phyloP scores from a whole-genome alignment of 2,329 filamentous ascomycete genomes.

The Fusarium goolgardi region DNA sequence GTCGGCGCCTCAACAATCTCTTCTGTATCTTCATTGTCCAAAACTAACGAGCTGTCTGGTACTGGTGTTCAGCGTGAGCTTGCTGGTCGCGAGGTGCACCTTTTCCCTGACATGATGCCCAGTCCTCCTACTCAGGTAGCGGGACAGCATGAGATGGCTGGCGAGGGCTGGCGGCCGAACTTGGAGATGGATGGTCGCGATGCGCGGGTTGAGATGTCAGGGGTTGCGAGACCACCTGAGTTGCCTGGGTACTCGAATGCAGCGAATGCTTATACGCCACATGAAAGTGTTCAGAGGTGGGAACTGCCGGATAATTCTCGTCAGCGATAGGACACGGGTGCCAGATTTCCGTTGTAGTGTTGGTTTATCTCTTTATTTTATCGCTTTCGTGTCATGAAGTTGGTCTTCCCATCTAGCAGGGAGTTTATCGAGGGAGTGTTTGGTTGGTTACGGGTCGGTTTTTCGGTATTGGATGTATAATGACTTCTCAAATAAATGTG shows the following conservation, averaged over 20 bases:
- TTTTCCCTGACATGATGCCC: conserved; percentile 29
- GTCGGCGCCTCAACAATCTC: conserved; percentile 33
- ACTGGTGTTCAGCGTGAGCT: conserved; percentile 29
- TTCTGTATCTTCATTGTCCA: conserved; percentile 37
- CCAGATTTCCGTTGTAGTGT: fast-evolving
- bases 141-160: conserved; percentile 42
- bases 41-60: conserved; percentile 39
- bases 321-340: neutral
- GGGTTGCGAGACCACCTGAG: conserved; percentile 34
- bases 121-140: conserved; percentile 34
- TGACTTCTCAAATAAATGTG: neutral
- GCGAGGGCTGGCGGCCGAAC: conserved; percentile 30
- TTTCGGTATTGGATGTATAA: neutral
- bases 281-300: conserved; percentile 35
- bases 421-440: neutral
- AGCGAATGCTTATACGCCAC: conserved; percentile 24
- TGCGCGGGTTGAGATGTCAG: conserved; percentile 34
- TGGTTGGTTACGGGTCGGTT: neutral
- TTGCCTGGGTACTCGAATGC: conserved; percentile 28
- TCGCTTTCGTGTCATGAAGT: fast-evolving
- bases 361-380: neutral
- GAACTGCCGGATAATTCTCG: conserved; percentile 42
- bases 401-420: neutral
- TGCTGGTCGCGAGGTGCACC: conserved; percentile 28
- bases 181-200: conserved; percentile 41